phyloP scores from a whole-genome alignment of 2,329 filamentous ascomycete species.

The Chaetothyriales sp. region DNA sequence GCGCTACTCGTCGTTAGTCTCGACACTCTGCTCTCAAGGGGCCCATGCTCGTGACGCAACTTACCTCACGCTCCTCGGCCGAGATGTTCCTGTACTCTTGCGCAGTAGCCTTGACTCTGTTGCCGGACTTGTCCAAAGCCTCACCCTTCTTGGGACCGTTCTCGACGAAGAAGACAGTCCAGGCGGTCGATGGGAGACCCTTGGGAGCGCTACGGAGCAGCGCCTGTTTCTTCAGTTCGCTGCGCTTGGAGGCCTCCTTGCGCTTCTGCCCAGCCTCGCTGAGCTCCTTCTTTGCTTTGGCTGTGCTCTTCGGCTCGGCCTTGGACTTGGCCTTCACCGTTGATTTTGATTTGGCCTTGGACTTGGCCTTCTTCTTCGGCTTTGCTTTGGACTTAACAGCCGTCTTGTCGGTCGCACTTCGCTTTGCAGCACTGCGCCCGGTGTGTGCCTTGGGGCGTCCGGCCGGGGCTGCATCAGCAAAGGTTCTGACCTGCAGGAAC shows the following conservation, averaged over 20 bases:
- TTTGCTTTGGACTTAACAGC: conserved; percentile 7
- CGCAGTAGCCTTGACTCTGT: conserved; percentile 7
- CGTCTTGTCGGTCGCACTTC: conserved; percentile 3
- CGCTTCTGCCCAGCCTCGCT: conserved; percentile 5
- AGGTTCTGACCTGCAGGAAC: conserved; percentile 12
- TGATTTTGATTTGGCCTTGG: conserved; percentile 20
- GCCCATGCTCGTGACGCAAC: conserved; percentile 1
- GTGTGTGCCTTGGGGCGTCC: conserved; percentile 21
- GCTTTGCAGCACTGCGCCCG: conserved; percentile 18
- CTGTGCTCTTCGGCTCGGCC: conserved; percentile 13
- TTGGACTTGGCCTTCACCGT: conserved; percentile 17
- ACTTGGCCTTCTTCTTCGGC: conserved; percentile 10
- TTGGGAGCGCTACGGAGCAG: conserved; percentile 21
- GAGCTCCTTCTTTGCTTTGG: conserved; percentile 16
- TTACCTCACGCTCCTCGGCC: conserved; percentile 25
- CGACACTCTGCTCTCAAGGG: neutral
- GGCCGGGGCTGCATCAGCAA: conserved; percentile 20
- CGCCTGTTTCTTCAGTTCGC: conserved; percentile 1
- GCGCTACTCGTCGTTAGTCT: conserved; percentile 26
- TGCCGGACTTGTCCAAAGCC: neutral
- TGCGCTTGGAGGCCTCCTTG: neutral
- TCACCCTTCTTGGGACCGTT: neutral
- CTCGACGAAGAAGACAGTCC: conserved; percentile 14
- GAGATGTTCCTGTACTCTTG: conserved; percentile 22
- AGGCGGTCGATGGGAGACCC: conserved; percentile 18